These are phyloP conservation scores for Globisporangium uncinulatum DNA, from an alignment of 352 stramenopile species.

Conservation along the genomic window DNA sequence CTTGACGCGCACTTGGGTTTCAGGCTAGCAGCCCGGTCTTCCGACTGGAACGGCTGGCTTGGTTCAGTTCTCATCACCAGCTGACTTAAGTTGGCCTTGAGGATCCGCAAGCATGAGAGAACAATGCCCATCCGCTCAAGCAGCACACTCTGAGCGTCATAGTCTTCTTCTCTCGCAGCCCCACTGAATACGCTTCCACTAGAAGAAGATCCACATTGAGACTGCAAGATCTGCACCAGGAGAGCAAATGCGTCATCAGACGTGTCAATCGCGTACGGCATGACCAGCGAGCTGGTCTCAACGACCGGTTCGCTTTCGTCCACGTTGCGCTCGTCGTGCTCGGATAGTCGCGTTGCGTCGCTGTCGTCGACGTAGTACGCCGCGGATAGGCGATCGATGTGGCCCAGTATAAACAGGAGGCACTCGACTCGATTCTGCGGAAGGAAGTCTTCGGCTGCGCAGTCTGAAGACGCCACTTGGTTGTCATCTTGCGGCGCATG, in stretches of 20 bases:
- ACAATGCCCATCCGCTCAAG: constrained; percentile 17
- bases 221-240: constrained; percentile 24
- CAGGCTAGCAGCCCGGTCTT: not conserved
- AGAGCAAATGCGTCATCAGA: constrained; percentile 17
- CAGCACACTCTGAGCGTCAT: not conserved
- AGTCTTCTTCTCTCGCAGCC: not conserved
- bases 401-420: constrained; percentile 35
- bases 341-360: not conserved
- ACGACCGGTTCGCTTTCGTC: not conserved
- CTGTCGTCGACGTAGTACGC: constrained; percentile 19
- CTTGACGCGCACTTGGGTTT: not conserved
- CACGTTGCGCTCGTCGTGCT: not conserved
- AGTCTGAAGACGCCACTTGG: too few relatives aligned
- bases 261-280: constrained; percentile 41
- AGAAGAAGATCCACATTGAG: not conserved
- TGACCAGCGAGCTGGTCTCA: constrained; percentile 2
- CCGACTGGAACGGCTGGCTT: not conserved
- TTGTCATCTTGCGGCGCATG: not conserved
- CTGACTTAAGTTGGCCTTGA: constrained; percentile 43
- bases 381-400: constrained; percentile 34
- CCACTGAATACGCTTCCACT: not conserved
- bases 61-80: not conserved
- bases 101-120: constrained; percentile 33
- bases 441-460: not conserved
- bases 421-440: constrained; percentile 10